These are phyloP conservation scores for Suillus ampliporus DNA, from an alignment of 768 basidiomycete species.

Conservation along the genomic window DNA sequence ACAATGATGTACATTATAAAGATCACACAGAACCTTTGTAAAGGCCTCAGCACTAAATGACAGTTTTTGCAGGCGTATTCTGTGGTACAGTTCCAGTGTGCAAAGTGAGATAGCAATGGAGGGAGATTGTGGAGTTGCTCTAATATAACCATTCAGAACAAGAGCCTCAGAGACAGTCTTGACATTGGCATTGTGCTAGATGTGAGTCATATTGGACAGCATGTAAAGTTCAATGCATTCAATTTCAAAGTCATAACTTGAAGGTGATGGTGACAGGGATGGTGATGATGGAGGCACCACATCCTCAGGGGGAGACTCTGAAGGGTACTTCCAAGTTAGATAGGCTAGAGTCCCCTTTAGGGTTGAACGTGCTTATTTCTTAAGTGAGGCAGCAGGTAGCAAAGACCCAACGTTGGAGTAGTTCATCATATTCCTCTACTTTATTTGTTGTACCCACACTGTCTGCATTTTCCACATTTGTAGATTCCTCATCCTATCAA, in stretches of 20 bases:
- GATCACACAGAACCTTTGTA: conserved; percentile 31
- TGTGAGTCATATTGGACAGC: not conserved
- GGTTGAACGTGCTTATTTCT: too few relatives aligned
- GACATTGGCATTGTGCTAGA: not conserved
- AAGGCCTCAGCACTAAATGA: conserved; percentile 35
- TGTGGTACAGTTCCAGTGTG: conserved; percentile 26
- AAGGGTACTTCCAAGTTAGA: not conserved
- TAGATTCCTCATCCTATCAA: too few relatives aligned
- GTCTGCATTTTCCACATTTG: too few relatives aligned
- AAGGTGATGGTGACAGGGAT: not conserved
- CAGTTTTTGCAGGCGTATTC: conserved; percentile 15
- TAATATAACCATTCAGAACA: conserved; percentile 25
- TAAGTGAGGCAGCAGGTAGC: too few relatives aligned
- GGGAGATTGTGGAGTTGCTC: conserved; percentile 19
- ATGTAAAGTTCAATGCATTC: not conserved
- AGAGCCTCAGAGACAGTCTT: conserved; percentile 16
- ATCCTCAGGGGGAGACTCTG: not conserved
- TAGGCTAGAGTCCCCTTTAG: not conserved
- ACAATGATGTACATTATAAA: conserved; percentile 23
- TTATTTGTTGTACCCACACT: too few relatives aligned
- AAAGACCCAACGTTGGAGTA: too few relatives aligned
- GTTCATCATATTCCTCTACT: too few relatives aligned
- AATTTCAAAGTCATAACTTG: not conserved
- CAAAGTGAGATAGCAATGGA: conserved; percentile 29
- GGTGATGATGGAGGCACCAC: not conserved